A percentile compares a stretch with the other conserved stretches of the same genome.
Conservation (phyloP, 345 rosid species). For the Leavenworthia alabamica region DNA sequence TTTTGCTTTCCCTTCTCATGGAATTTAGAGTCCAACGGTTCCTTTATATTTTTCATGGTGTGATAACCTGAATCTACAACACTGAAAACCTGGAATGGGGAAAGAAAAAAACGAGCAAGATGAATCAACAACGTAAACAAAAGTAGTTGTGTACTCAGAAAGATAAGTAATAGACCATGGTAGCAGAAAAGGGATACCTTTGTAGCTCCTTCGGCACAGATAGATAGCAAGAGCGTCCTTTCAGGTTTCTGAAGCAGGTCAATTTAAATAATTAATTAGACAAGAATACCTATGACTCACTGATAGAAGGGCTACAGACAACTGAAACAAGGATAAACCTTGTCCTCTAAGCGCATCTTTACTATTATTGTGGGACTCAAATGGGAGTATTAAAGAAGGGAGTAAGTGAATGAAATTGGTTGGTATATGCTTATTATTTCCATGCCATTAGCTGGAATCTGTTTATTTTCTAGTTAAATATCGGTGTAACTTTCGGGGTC, state of each 20-base stretch:
- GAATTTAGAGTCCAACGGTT: constrained; percentile 26
- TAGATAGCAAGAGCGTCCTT: constrained; percentile 62
- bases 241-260: constrained; percentile 66
- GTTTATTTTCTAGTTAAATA: background rate
- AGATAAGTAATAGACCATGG: background rate
- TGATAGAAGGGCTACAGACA: constrained; percentile 3
- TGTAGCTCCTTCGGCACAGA: constrained; percentile 75
- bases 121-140: background rate
- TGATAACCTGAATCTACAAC: constrained; percentile 79
- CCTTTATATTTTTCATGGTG: constrained; percentile 43
- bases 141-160: background rate
- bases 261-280: constrained; percentile 12
- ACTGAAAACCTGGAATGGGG: constrained; percentile 57
- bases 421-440: background rate
- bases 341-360: background rate
- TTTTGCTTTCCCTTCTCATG: constrained; percentile 43
- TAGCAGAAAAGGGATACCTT: constrained; percentile 46
- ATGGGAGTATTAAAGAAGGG: background rate
- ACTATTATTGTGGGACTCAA: background rate
- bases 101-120: constrained; percentile 16
- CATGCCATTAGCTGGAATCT: background rate
- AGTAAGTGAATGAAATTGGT: background rate
- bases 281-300: background rate
- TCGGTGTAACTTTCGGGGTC: constrained; percentile 6
- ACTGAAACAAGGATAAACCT: constrained; percentile 5